Conservation (phyloP, 2,329 filamentous ascomycete species). For the Fusarium acutatum region DNA sequence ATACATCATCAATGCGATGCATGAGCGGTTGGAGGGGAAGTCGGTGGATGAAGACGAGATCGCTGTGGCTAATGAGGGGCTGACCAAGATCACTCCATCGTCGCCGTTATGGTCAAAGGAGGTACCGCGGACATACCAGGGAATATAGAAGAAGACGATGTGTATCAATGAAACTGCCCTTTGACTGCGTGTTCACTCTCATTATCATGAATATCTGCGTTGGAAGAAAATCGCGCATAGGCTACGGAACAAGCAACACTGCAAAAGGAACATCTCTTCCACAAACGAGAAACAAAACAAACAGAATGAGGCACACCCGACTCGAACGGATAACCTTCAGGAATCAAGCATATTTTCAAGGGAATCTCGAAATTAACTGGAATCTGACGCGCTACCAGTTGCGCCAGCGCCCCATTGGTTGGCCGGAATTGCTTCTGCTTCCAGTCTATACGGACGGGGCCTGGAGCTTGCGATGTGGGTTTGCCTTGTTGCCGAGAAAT, state of each 20-base stretch:
- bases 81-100: neutral
- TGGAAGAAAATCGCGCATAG: neutral
- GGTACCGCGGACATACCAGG: neutral
- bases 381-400: slow-evolving; percentile 26
- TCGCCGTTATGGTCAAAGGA: neutral
- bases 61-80: neutral
- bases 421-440: accelerated
- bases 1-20: neutral
- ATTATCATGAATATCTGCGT: too few relatives aligned
- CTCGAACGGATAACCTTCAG: slow-evolving; percentile 23
- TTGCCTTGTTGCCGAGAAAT: neutral
- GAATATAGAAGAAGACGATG: neutral
- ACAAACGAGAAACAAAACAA: neutral
- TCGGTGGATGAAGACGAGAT: neutral
- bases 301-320: slow-evolving; percentile 15
- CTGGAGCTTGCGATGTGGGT: neutral
- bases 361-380: neutral
- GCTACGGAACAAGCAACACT: neutral
- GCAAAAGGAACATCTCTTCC: too few relatives aligned
- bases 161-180: accelerated
- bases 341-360: neutral
- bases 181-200: too few relatives aligned
- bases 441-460: neutral
- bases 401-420: slow-evolving; percentile 11
- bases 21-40: neutral